Conservation (phyloP, 257 asterid species). For the Galeopsis tetrahit region DNA sequence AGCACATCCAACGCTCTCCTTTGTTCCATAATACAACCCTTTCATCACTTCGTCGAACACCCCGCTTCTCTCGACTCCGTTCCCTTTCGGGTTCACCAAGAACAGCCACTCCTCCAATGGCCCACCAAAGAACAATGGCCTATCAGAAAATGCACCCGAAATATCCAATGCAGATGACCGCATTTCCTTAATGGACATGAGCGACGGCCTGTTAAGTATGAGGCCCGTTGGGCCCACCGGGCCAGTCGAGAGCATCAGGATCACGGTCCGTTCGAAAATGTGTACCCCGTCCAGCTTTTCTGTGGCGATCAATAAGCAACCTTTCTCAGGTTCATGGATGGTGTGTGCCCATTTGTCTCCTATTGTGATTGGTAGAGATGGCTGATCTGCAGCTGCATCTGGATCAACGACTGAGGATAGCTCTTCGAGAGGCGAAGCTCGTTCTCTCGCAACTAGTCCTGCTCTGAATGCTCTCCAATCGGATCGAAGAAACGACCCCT, state of each 20-base stretch:
- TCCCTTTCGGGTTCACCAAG: constrained; percentile 54
- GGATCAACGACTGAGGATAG: constrained; percentile 41
- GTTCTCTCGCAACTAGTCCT: constrained; percentile 61
- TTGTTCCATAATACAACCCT: constrained; percentile 77
- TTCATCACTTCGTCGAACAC: constrained; percentile 80
- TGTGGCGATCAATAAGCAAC: constrained; percentile 72
- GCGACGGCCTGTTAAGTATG: constrained; percentile 85
- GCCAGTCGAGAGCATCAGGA: constrained; percentile 67
- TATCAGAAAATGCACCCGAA: constrained; percentile 57
- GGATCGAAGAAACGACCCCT: constrained; percentile 37
- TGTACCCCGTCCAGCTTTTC: constrained; percentile 91
- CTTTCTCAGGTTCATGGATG: constrained; percentile 83
- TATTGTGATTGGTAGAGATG: constrained; percentile 37
- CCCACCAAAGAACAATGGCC: constrained; percentile 87
- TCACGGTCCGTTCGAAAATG: constrained; percentile 79
- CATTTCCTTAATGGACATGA: constrained; percentile 91
- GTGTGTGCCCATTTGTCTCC: constrained; percentile 85
- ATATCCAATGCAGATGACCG: constrained; percentile 55
- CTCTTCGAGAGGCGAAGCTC: constrained; percentile 30
- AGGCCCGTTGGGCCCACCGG: constrained; percentile 73
- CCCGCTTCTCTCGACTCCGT: constrained; percentile 57
- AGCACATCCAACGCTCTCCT: constrained; percentile 76
- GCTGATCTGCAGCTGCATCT: constrained; percentile 35
- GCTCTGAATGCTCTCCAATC: constrained; percentile 95
- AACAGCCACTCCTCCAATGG: constrained; percentile 82